Evolutionary conservation across 2,329 filamentous ascomycete species (phyloP).

Genomic region (Monilinia polystroma): DNA sequence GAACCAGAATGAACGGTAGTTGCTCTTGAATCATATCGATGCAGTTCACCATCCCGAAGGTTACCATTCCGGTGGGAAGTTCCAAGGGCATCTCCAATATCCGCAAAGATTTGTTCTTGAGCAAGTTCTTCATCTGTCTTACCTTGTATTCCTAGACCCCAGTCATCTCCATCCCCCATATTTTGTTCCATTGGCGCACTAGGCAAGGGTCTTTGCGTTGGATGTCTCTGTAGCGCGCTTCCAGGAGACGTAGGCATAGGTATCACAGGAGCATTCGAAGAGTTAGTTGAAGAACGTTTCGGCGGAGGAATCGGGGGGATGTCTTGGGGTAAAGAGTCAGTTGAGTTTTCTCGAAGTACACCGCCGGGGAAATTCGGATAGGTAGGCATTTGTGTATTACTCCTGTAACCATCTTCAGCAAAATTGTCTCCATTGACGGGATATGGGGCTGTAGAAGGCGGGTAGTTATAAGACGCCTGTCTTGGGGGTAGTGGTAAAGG

Average conservation of each 20-base stretch:
- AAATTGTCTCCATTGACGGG: conserved; percentile 36
- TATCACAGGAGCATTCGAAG: conserved; percentile 25
- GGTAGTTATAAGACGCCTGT: conserved; percentile 33
- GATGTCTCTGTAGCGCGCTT: conserved; percentile 38
- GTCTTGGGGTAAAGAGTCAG: conserved; percentile 24
- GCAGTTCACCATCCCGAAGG: conserved; percentile 50
- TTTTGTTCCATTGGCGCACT: conserved; percentile 37
- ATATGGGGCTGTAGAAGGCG: conserved; percentile 31
- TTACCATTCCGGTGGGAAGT: conserved; percentile 45
- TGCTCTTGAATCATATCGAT: conserved; percentile 52
- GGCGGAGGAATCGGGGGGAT: conserved; percentile 27
- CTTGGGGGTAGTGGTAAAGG: conserved; percentile 33
- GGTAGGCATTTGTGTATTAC: conserved; percentile 26
- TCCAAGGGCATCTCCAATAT: conserved; percentile 41
- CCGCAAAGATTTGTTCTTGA: conserved; percentile 41
- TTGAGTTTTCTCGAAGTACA: conserved; percentile 14
- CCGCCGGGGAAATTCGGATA: conserved; percentile 35
- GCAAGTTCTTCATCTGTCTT: conserved; percentile 34
- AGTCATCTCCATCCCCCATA: conserved; percentile 35
- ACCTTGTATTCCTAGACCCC: conserved; percentile 29
- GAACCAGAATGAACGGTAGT: conserved; percentile 46
- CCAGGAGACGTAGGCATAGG: conserved; percentile 27
- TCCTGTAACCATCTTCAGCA: conserved; percentile 32
- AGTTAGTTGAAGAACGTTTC: conserved; percentile 32
- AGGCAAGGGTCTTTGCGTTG: conserved; percentile 39